Evolutionary conservation across 305 asterid genomes (phyloP), one percentile per base, ranked within the genome.

Genomic region (Fraxinus nigra): DNA sequence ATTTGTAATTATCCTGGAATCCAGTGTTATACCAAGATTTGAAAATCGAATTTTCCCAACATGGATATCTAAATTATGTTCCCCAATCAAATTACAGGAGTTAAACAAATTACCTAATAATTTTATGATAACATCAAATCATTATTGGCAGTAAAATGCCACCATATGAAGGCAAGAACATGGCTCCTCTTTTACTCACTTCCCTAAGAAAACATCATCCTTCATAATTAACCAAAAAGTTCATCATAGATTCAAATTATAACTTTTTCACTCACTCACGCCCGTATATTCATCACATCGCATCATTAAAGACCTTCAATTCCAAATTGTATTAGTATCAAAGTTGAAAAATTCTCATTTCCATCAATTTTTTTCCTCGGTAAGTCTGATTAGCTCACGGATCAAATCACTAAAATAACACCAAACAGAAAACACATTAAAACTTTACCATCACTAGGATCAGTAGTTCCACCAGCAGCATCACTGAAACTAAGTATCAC

Each of bases 361-460:
- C 16, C 87, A 61, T 22, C 28, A 83, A 67, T 30, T 51, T 78
- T 56, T 74, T 43, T 34, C 40, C 54, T 35, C 34, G 32, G 74
- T 28, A 26, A 56, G 76, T 26, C 48, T 3, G 24, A 7, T 14
- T 10, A 84, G 56, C 84, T 16, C 67, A 24, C 72, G 81, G 63
- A 86, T 75, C 85, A 87, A 86, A 86, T 78, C 79, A 78, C 28
- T 63, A 14, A 38, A 33, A 77, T 10, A 48, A 11, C 37, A 26
- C 33, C 30, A 78, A 37, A 73, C 11, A 51, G 28, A 37, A 51
- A 78, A 85, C 76, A 81, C 16, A 32, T 14, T 6, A 63, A 87
- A 81, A 6, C 38, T 88, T 84, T 80, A 95, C 99, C 88, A 65
- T 95, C 98, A 83, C 82, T 91, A 40, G 95, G 90, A 89, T 93